Evolutionary conservation across 208 protist species (phyloP).

Genomic region (Leishmania aethiopica): DNA sequence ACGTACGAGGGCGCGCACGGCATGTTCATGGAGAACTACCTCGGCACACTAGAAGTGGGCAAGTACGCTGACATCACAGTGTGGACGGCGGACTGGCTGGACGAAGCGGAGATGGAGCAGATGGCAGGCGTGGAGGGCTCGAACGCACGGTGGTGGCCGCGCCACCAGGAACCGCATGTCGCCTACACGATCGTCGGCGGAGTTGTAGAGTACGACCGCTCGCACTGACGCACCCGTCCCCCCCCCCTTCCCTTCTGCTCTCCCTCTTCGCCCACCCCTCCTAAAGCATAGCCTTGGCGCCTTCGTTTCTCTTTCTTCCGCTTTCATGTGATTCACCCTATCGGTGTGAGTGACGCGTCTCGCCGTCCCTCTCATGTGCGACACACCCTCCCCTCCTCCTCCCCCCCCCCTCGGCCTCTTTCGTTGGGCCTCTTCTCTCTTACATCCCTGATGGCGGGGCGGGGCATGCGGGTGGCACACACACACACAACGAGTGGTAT

Average conservation of each 20-base stretch:
- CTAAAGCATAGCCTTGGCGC: neutral
- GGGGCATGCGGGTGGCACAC: no score
- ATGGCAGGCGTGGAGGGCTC: conserved; percentile 23
- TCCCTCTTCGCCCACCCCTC: neutral
- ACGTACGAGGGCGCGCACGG: conserved; percentile 59
- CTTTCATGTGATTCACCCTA: neutral
- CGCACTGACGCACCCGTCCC: neutral
- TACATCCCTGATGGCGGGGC: neutral
- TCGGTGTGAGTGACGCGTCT: neutral
- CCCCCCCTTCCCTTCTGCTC: neutral
- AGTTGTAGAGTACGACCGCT: conserved; percentile 51
- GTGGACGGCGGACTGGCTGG: conserved; percentile 52
- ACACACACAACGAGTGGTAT: neutral
- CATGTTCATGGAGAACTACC: conserved; percentile 56
- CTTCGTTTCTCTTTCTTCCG: neutral
- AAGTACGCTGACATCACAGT: conserved; percentile 70
- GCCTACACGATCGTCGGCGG: conserved; percentile 57
- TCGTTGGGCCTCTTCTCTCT: neutral
- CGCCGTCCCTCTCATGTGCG: neutral
- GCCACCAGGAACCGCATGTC: conserved; percentile 38
- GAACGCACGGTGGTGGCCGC: conserved; percentile 47
- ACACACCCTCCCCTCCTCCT: neutral
- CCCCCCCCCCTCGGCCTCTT: neutral
- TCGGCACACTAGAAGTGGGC: conserved; percentile 60
- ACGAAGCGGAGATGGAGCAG: conserved; percentile 24